Evolutionary conservation across 345 rosid species (phyloP).

Genomic region (Eutrema yunnanense): DNA sequence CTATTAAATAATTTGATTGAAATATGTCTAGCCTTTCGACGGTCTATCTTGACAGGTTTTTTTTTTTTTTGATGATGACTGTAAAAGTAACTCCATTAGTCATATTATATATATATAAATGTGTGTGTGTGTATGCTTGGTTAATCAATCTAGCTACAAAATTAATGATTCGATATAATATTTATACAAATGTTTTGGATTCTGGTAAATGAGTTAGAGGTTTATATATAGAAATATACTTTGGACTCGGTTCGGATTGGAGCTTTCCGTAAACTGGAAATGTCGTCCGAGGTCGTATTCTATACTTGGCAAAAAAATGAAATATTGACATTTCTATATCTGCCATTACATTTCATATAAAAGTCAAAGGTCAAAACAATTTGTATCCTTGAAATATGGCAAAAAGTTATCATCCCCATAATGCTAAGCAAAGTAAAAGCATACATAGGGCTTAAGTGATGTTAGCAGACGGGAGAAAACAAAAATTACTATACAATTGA

Average conservation of each 20-base stretch:
- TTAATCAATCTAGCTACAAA: too few species aligned
- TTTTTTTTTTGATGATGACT: too few species aligned
- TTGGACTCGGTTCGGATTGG: background rate
- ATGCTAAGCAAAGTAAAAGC: slow-evolving; percentile 6
- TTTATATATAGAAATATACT: too few species aligned
- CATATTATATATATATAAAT: too few species aligned
- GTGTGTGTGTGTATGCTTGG: too few species aligned
- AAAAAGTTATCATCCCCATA: background rate
- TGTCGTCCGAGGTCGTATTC: background rate
- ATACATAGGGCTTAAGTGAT: background rate
- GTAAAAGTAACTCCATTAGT: too few species aligned
- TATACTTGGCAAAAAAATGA: background rate
- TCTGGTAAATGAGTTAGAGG: background rate
- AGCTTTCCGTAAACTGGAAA: background rate
- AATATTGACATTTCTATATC: background rate
- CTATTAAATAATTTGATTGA: too few species aligned
- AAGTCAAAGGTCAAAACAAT: background rate
- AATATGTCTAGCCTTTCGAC: too few species aligned
- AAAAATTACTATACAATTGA: too few species aligned
- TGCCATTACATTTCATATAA: background rate
- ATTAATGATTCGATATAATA: background rate
- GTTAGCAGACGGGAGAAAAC: background rate
- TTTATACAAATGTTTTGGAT: background rate
- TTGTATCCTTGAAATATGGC: background rate
- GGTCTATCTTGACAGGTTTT: too few species aligned